Evolutionary conservation across 345 rosid genomes (phyloP), one percentile per base, ranked within the genome.

Genomic region (Acer campestre): DNA sequence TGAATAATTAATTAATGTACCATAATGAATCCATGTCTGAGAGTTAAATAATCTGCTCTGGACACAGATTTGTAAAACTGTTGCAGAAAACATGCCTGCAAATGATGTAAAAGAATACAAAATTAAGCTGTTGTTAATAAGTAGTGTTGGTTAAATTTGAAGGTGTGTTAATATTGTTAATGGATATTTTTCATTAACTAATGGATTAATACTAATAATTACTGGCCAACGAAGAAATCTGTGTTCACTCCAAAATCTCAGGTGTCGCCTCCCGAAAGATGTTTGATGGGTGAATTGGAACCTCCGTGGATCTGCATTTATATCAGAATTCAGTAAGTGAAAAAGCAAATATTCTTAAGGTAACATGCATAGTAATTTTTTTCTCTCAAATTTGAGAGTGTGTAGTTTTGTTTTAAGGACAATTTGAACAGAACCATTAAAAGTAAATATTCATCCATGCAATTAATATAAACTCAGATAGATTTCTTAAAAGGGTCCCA

Each of bases 21-120:
- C 90, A 11, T 77, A 56, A 92, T 82, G 79, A 94, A 94, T 75
- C 98, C 98, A 81, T 92, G 94, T 56, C 98, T 81, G 14, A 94
- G 85, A 10, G 94, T 88, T 46, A 94, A 73, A 75, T 91, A 94
- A 79, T 94, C 98, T 10, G 81, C 90, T 86, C 82, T 91, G 61
- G 89, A 85, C 48, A 94, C 94, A 14, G 98, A 90, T 55, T 84
- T 84, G 66, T 79, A 88, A 80, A 94, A 94, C 72, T 92, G 98
- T 66, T 97, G 83, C 31, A 87, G 74, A 74, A 92, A 91, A 76
- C 85, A 86, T 73, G 80, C 85, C 94, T 90, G 87, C 74, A 79
- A 29, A 62, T 46, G 1, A 20, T 22, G 53, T 7, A 20, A 16
- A 51, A 48, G 42, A 13, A 74, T 38, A 49, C 20, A 61, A n/a